Evolutionary conservation across 2,329 filamentous ascomycete genomes (phyloP).

Genomic region (Emmonsiellopsis sp.): DNA sequence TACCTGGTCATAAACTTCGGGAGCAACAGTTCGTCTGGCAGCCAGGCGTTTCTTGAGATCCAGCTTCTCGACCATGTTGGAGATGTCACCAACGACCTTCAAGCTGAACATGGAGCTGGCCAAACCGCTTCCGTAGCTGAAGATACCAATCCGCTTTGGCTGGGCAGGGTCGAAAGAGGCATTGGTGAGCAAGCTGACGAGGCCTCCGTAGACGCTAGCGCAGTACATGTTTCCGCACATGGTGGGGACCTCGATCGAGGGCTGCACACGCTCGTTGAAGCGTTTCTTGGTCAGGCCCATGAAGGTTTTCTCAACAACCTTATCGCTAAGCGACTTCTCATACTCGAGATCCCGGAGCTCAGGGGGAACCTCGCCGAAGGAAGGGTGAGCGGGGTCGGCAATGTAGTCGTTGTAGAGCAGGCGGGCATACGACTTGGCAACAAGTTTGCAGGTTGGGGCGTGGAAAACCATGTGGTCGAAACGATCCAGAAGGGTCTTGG

Average conservation of each 20-base stretch:
- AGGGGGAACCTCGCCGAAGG: conserved; percentile 64
- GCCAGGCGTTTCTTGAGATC: conserved; percentile 61
- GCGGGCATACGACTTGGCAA: conserved; percentile 74
- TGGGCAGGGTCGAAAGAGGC: conserved; percentile 51
- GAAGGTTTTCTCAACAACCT: conserved; percentile 77
- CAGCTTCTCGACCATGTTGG: conserved; percentile 56
- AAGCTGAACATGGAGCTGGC: conserved; percentile 64
- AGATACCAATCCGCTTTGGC: conserved; percentile 65
- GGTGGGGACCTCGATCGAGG: conserved; percentile 65
- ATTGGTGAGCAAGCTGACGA: conserved; percentile 53
- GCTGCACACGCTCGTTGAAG: conserved; percentile 67
- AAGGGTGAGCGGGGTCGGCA: conserved; percentile 53
- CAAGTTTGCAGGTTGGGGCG: conserved; percentile 77
- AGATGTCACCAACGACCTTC: conserved; percentile 58
- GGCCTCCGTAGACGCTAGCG: conserved; percentile 49
- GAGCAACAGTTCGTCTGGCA: conserved; percentile 55
- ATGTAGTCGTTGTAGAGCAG: conserved; percentile 82
- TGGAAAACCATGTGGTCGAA: conserved; percentile 82
- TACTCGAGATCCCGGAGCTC: conserved; percentile 73
- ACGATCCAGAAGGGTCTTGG: conserved; percentile 61
- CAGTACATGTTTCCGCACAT: conserved; percentile 61
- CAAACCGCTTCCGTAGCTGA: conserved; percentile 71
- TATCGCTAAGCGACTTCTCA: conserved; percentile 68
- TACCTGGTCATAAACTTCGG: conserved; percentile 65
- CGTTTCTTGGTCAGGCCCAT: conserved; percentile 76